These are phyloP conservation scores for Ceratobasidium sp. DNA, from an alignment of 1,284 basidiomycete genomes.

Conservation along the genomic window DNA sequence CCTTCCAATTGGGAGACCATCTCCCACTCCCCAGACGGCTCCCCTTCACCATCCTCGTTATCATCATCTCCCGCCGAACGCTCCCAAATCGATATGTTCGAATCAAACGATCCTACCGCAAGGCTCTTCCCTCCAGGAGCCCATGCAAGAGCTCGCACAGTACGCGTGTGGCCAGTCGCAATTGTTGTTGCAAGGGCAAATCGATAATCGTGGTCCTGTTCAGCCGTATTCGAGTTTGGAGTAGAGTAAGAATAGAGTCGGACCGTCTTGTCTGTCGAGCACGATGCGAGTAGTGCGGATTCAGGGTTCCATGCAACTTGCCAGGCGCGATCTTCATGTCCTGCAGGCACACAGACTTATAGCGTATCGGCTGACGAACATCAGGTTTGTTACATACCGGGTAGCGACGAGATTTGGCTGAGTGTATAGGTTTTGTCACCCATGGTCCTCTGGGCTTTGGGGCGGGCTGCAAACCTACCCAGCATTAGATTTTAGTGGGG, in stretches of 20 bases:
- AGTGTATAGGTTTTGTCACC: background rate
- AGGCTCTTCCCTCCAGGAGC: conserved; percentile 87
- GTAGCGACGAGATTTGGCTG: conserved; percentile 35
- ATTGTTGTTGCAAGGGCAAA: conserved; percentile 74
- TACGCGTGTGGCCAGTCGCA: conserved; percentile 87
- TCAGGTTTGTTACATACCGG: conserved; percentile 32
- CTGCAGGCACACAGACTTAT: conserved; percentile 54
- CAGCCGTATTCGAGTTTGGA: conserved; percentile 50
- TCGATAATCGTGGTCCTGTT: conserved; percentile 50
- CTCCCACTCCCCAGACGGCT: conserved; percentile 74
- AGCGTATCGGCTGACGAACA: background rate
- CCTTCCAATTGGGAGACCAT: conserved; percentile 91
- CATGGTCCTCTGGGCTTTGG: background rate
- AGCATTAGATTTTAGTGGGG: too few relatives aligned
- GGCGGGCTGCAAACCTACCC: too few relatives aligned
- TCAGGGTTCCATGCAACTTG: conserved; percentile 90
- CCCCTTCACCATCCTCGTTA: conserved; percentile 60
- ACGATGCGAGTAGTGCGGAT: conserved; percentile 86
- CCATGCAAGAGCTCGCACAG: conserved; percentile 92
- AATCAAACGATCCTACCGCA: conserved; percentile 96
- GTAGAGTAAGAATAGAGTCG: conserved; percentile 80
- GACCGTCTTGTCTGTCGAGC: conserved; percentile 94
- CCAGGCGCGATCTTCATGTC: conserved; percentile 91
- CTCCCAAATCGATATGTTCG: conserved; percentile 93
- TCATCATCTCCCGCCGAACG: conserved; percentile 58